Evolutionary conservation across 2,329 filamentous ascomycete species (phyloP).

Genomic region (Ophidiomyces ophidiicola): DNA sequence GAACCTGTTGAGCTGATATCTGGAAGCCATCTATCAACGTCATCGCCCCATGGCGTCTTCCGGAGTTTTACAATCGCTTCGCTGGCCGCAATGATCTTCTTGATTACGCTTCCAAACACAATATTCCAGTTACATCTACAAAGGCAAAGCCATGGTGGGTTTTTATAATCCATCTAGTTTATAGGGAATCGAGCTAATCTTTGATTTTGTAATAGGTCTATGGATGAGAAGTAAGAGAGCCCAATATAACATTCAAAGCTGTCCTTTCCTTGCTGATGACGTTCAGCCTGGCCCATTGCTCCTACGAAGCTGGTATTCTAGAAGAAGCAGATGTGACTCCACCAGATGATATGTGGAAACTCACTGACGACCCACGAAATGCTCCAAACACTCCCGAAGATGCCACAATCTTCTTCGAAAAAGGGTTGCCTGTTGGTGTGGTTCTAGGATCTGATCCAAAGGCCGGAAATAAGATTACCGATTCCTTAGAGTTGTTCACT

Average conservation of each 20-base stretch:
- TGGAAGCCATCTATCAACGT: conserved; percentile 35
- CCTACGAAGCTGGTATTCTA: conserved; percentile 60
- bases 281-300: conserved; percentile 48
- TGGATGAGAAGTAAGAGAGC: conserved; percentile 21
- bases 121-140: conserved; percentile 38
- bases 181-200: conserved; percentile 9
- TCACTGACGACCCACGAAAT: conserved; percentile 34
- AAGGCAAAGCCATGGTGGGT: conserved; percentile 51
- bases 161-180: conserved; percentile 41
- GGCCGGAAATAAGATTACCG: conserved; percentile 12
- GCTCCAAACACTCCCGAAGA: conserved; percentile 19
- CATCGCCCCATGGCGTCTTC: conserved; percentile 40
- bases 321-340: conserved; percentile 48
- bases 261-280: conserved; percentile 1
- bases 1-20: conserved; percentile 1
- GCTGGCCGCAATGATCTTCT: conserved; percentile 39
- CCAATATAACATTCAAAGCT: neutral
- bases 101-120: conserved; percentile 37
- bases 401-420: conserved; percentile 18
- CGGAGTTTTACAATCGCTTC: conserved; percentile 39
- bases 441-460: conserved; percentile 10
- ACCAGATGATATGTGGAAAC: conserved; percentile 69
- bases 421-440: conserved; percentile 18
- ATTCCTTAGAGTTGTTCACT: conserved; percentile 16
- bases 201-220: conserved; percentile 11